Conservation (phyloP, 2,329 filamentous ascomycete genomes). For the Fusarium longipes region DNA sequence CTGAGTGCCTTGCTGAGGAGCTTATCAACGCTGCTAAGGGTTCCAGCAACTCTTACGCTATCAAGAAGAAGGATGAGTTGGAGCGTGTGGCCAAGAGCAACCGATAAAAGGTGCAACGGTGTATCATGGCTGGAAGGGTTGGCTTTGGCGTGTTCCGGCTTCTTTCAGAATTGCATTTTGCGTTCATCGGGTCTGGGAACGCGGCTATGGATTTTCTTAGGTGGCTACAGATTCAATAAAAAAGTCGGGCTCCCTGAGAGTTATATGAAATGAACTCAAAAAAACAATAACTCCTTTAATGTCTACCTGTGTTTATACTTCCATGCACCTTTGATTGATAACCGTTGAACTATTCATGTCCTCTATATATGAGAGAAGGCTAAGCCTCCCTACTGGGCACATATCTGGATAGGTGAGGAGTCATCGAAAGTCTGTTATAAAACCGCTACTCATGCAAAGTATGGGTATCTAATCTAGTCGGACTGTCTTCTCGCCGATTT, state of each 20-base stretch:
- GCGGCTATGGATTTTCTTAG: slow-evolving; percentile 58
- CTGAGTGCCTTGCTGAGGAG: slow-evolving; percentile 99
- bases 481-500: slow-evolving; percentile 47
- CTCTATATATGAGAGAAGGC: background rate
- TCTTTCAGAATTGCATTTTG: slow-evolving; percentile 61
- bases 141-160: slow-evolving; percentile 59
- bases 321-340: background rate
- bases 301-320: slow-evolving; percentile 9
- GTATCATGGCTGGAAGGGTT: slow-evolving; percentile 53
- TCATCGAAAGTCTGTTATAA: background rate
- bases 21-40: slow-evolving; percentile 99
- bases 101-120: slow-evolving; percentile 78
- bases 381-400: background rate
- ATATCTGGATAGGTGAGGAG: background rate
- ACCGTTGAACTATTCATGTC: background rate
- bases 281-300: slow-evolving; percentile 12
- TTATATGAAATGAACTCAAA: slow-evolving; percentile 50
- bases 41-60: slow-evolving; percentile 99
- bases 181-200: slow-evolving; percentile 59
- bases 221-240: slow-evolving; percentile 59
- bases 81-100: slow-evolving; percentile 99
- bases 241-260: slow-evolving; percentile 56
- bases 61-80: slow-evolving; percentile 99
- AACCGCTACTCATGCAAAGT: background rate
- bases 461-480: slow-evolving; percentile 40